Evolutionary conservation across 768 basidiomycete genomes (phyloP).

Genomic region (Amyloporia xantha): DNA sequence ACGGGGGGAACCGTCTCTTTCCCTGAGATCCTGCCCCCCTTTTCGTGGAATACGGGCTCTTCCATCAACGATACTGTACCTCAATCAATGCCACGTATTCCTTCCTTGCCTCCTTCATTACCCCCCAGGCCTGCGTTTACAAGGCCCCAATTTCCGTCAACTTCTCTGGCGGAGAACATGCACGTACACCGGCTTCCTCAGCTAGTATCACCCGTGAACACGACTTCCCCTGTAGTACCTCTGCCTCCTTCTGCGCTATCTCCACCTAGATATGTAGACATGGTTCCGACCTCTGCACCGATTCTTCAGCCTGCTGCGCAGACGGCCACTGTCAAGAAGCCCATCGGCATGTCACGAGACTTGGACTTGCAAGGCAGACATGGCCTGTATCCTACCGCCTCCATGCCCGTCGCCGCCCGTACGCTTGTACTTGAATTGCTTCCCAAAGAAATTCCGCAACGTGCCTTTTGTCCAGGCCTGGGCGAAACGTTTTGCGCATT

Average conservation of each 20-base stretch:
- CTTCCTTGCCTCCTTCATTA: background rate
- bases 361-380: conserved; percentile 4
- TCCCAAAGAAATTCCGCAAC: conserved; percentile 21
- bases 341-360: conserved; percentile 16
- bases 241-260: background rate
- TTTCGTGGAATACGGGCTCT: background rate
- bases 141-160: too few relatives aligned
- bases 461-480: conserved; percentile 16
- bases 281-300: background rate
- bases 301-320: too few relatives aligned
- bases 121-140: background rate
- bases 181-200: too few relatives aligned
- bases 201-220: too few relatives aligned
- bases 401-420: conserved; percentile 10
- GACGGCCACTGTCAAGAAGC: conserved; percentile 3
- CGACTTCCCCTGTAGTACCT: background rate
- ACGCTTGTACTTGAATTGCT: conserved; percentile 21
- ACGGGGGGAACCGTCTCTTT: background rate
- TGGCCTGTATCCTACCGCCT: conserved; percentile 3
- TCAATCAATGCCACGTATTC: background rate
- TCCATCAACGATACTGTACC: background rate
- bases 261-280: too few relatives aligned
- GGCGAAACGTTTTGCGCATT: conserved; percentile 13
- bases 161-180: too few relatives aligned
- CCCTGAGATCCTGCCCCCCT: background rate